Base-by-base conservation (phyloP, 2,329 filamentous ascomycete genomes). In the Diaporthe amygdali region DNA sequence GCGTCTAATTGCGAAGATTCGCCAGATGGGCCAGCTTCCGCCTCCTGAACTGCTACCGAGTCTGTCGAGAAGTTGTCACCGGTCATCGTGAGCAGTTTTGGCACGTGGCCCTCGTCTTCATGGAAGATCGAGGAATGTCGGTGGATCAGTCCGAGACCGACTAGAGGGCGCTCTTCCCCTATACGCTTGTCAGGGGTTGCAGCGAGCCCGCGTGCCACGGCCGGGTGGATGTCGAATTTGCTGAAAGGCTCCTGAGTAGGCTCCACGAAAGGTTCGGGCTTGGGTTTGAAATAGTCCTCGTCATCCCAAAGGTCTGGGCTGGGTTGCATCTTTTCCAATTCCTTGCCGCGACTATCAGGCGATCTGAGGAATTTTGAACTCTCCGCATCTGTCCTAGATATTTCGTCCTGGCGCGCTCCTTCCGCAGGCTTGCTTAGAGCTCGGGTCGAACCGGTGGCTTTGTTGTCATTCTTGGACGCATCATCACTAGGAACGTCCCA, bases 41-140 rank as follows among this genome's bases (percentile, higher is more conserved):
- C 73, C 75, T 68, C 70, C 54, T 69, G 64, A 14, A 71, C 17
- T 25, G 71, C 46, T 56, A 69, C 10, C 71, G 75, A 71, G 59
- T 76, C 73, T 54, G 67, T 52, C 14, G 74, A 71, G 12, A 73
- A 56, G 66, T 74, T 76, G 66, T 75, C 73, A 68, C 74, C 75
- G 22, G 70, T 64, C 20, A 76, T 51, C 0, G 77, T 77, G 10
- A 81, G 76, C 32, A 81, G 76, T 69, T 79, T 77, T 0, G 79
- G 79, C 1, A 78, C 76, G 9, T 80, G 78, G 32, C 76, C 77
- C n/a, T 78, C 77, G 5, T 70, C 70, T 20, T 77, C 77, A 51
- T 77, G 78, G 6, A 78, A 74, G 25, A 78, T 76, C 5, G 76
- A 77, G 12, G 76, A 74, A 66, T 78, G 72, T 17, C 72, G 70